These are phyloP conservation scores for Magnusiomyces tetraspermus DNA, from an alignment of 1,139 yeast genomes.

Conservation along the genomic window DNA sequence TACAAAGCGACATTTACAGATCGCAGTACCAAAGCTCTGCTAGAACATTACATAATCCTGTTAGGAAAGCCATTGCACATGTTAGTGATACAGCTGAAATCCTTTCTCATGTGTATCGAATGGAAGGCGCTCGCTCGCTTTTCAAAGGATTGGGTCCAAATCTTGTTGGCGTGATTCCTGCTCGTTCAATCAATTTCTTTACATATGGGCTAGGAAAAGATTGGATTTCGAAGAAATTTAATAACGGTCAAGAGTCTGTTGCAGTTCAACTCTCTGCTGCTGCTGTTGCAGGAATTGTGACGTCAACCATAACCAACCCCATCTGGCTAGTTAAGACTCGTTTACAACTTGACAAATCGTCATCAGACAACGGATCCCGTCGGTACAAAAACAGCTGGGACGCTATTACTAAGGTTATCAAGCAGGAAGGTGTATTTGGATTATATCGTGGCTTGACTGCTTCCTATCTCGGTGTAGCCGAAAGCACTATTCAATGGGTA, in stretches of 20 bases:
- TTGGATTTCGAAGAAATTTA: conserved; percentile 51
- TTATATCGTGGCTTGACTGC: conserved; percentile 90
- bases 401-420: conserved; percentile 61
- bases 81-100: conserved; percentile 76
- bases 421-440: conserved; percentile 69
- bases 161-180: conserved; percentile 96
- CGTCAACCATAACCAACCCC: conserved; percentile 97
- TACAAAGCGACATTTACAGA: conserved; percentile 74
- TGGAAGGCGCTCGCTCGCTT: conserved; percentile 77
- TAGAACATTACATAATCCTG: conserved; percentile 27
- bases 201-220: conserved; percentile 92
- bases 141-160: conserved; percentile 96
- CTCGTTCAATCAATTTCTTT: conserved; percentile 91
- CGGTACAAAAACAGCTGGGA: conserved; percentile 79
- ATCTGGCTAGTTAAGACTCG: conserved; percentile 96
- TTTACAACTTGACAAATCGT: conserved; percentile 68
- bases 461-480: conserved; percentile 87
- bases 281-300: conserved; percentile 87
- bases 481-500: conserved; percentile 94
- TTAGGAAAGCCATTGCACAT: conserved; percentile 49
- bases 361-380: conserved; percentile 41
- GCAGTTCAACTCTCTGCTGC: conserved; percentile 85
- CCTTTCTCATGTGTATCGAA: conserved; percentile 52
- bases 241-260: conserved; percentile 68
- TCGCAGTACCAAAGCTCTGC: conserved; percentile 17